Evolutionary conservation across 2,329 filamentous ascomycete species (phyloP).

Genomic region (Neurospora sp.): DNA sequence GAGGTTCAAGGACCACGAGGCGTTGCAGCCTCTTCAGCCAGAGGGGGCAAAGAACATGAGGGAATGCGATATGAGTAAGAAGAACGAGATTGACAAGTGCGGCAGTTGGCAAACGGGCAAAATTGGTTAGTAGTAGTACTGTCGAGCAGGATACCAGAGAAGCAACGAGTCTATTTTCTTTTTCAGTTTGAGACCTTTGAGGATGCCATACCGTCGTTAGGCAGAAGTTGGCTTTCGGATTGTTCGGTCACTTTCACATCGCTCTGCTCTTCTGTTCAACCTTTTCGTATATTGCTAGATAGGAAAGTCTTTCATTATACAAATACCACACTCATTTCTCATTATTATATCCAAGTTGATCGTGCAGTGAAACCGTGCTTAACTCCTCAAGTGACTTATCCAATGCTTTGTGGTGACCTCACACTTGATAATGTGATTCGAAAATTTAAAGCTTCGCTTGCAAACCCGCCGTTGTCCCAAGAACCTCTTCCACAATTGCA

Average conservation of each 20-base stretch:
- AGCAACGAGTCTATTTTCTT: too few relatives aligned
- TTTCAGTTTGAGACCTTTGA: too few relatives aligned
- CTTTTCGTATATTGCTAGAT: background rate
- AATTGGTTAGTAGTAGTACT: background rate
- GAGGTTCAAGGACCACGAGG: background rate
- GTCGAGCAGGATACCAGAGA: background rate
- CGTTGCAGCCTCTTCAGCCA: background rate
- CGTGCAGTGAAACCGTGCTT: background rate
- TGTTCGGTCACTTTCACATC: background rate
- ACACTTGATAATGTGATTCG: background rate
- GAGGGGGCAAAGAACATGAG: background rate
- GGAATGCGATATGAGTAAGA: background rate
- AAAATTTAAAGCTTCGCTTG: background rate
- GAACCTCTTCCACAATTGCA: constrained; percentile 40
- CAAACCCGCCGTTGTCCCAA: constrained; percentile 4
- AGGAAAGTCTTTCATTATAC: background rate
- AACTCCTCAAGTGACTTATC: background rate
- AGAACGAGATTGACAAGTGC: background rate
- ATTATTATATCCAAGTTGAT: background rate
- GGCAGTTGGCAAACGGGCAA: background rate
- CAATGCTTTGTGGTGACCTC: background rate
- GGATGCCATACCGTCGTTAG: background rate
- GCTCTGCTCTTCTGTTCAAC: background rate
- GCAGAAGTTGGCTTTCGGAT: background rate
- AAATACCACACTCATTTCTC: background rate